Conservation (phyloP, 169 alveolate genomes). For the Plasmodium vivax region DNA sequence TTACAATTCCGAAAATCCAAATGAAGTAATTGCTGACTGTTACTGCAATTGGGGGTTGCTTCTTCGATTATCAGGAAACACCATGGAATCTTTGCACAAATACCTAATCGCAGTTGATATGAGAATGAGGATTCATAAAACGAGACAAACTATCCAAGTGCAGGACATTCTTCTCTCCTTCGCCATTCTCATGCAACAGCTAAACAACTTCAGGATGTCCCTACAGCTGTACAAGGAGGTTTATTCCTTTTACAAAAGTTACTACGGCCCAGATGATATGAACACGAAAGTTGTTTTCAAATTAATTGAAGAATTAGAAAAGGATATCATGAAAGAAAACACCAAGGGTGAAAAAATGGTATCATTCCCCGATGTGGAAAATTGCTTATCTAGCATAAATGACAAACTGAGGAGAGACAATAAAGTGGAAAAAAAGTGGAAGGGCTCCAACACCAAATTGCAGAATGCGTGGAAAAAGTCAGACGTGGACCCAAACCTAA, state of each 20-base stretch:
- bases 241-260: slow-evolving; percentile 80
- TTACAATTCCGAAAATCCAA: slow-evolving; percentile 80
- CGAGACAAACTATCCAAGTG: slow-evolving; percentile 83
- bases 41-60: slow-evolving; percentile 87
- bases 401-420: neutral
- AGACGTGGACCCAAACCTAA: slow-evolving; percentile 44
- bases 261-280: slow-evolving; percentile 85
- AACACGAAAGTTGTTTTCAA: slow-evolving; percentile 81
- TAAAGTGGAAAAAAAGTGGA: slow-evolving; percentile 22
- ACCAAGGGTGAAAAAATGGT: neutral
- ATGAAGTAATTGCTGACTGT: slow-evolving; percentile 86
- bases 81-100: slow-evolving; percentile 85
- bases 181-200: slow-evolving; percentile 87
- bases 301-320: slow-evolving; percentile 75
- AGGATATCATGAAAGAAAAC: slow-evolving; percentile 43
- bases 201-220: slow-evolving; percentile 85
- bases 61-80: slow-evolving; percentile 83
- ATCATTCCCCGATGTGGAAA: neutral
- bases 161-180: slow-evolving; percentile 87
- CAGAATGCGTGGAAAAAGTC: slow-evolving; percentile 3
- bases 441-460: slow-evolving; percentile 9
- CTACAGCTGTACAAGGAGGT: slow-evolving; percentile 87
- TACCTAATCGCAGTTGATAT: slow-evolving; percentile 87
- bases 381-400: neutral
- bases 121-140: slow-evolving; percentile 87